Evolutionary conservation across 768 basidiomycete species (phyloP).

Genomic region (Termitomyces sp.): DNA sequence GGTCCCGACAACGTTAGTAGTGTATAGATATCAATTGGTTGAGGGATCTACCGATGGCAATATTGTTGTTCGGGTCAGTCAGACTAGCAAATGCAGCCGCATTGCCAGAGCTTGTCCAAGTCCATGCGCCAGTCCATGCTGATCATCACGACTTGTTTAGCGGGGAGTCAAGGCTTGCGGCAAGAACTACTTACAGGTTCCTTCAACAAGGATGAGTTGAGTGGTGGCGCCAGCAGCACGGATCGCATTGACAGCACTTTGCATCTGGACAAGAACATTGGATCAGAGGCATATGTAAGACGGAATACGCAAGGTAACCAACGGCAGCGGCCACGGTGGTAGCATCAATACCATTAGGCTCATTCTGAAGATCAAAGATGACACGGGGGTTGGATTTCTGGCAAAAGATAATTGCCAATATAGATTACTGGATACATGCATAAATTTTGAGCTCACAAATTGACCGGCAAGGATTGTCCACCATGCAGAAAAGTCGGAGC

Average conservation of each 20-base stretch:
- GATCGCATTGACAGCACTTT: constrained; percentile 67
- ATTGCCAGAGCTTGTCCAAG: constrained; percentile 60
- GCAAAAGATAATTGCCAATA: not conserved
- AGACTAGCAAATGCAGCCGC: constrained; percentile 46
- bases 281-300: not conserved
- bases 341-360: constrained; percentile 59
- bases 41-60: constrained; percentile 46
- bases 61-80: constrained; percentile 59
- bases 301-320: constrained; percentile 13
- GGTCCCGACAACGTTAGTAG: not conserved
- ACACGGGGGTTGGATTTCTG: constrained; percentile 48
- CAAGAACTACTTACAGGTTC: constrained; percentile 29
- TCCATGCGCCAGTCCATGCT: constrained; percentile 63
- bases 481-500: constrained; percentile 40
- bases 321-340: constrained; percentile 48
- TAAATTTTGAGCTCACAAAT: constrained; percentile 40
- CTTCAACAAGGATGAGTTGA: constrained; percentile 48
- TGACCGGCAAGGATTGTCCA: constrained; percentile 54
- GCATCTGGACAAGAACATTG: constrained; percentile 34
- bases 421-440: not conserved
- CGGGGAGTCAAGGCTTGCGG: constrained; percentile 4
- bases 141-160: constrained; percentile 14
- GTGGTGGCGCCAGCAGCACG: constrained; percentile 60
- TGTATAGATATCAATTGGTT: not conserved
- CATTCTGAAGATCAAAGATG: constrained; percentile 67